Conservation (phyloP, 1,284 basidiomycete species). For the Sanghuangporus sanghuang region DNA sequence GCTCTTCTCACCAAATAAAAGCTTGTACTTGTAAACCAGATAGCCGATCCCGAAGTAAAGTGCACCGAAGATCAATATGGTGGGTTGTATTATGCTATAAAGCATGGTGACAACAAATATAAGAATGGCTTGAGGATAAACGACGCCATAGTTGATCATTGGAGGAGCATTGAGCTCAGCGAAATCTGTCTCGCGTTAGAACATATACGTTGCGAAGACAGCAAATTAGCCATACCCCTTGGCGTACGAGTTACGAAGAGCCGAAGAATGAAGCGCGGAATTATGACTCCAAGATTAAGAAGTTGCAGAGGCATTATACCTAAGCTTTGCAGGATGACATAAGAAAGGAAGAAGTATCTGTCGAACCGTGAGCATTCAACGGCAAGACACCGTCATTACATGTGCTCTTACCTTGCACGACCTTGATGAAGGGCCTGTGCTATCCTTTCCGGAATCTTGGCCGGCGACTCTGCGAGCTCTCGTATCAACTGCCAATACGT, state of each 20-base stretch:
- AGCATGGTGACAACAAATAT: slow-evolving; percentile 93
- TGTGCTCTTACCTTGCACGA: slow-evolving; percentile 48
- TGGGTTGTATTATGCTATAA: slow-evolving; percentile 92
- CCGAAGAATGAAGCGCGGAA: slow-evolving; percentile 69
- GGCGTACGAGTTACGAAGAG: slow-evolving; percentile 80
- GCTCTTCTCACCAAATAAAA: slow-evolving; percentile 73
- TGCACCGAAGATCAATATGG: slow-evolving; percentile 92
- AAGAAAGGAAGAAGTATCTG: slow-evolving; percentile 92
- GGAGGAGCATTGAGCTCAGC: slow-evolving; percentile 97
- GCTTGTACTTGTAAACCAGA: slow-evolving; percentile 96
- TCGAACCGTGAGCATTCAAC: slow-evolving; percentile 20
- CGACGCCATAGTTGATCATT: slow-evolving; percentile 90
- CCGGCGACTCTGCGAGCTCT: slow-evolving; percentile 83
- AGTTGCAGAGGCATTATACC: slow-evolving; percentile 95
- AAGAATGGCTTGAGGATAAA: slow-evolving; percentile 93
- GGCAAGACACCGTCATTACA: background rate
- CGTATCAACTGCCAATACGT: slow-evolving; percentile 87
- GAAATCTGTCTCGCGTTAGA: slow-evolving; percentile 53
- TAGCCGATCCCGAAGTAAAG: slow-evolving; percentile 93
- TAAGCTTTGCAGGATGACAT: slow-evolving; percentile 89
- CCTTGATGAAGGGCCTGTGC: slow-evolving; percentile 76
- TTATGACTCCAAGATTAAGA: slow-evolving; percentile 81
- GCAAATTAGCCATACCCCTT: slow-evolving; percentile 57
- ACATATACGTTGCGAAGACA: background rate
- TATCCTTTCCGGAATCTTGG: slow-evolving; percentile 85